Conservation (phyloP, 257 asterid species). For the Coffea canephora region DNA sequence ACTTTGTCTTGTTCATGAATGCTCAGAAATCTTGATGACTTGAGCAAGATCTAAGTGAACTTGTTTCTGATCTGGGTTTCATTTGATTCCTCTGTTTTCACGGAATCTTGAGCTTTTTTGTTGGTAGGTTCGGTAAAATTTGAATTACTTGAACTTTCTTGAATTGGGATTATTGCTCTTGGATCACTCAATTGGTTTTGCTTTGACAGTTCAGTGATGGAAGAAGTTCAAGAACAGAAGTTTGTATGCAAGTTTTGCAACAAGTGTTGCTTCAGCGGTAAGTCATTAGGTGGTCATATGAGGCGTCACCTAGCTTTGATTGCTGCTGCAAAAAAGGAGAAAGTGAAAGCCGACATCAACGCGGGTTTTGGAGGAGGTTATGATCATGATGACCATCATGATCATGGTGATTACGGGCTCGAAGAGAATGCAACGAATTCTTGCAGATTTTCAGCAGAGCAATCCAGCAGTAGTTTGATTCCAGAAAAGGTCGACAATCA, state of each 20-base stretch:
- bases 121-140: constrained; percentile 3
- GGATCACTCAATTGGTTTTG: constrained; percentile 14
- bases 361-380: constrained; percentile 21
- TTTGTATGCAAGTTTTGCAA: constrained; percentile 67
- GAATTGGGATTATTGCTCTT: constrained; percentile 31
- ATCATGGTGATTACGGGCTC: constrained; percentile 6
- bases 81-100: constrained; percentile 18
- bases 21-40: constrained; percentile 5
- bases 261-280: constrained; percentile 66
- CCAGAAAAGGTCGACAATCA: constrained; percentile 31
- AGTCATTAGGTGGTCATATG: constrained; percentile 95
- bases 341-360: constrained; percentile 25
- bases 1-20: constrained; percentile 7
- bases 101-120: constrained; percentile 10
- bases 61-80: constrained; percentile 29
- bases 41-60: not conserved
- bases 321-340: constrained; percentile 55
- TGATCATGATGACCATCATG: constrained; percentile 11
- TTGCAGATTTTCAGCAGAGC: constrained; percentile 24
- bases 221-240: constrained; percentile 40
- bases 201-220: constrained; percentile 33
- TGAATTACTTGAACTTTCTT: constrained; percentile 24
- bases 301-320: constrained; percentile 61
- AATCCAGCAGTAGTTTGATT: constrained; percentile 24
- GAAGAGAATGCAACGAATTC: constrained; percentile 15